A percentile compares a stretch with the other conserved stretches of the same genome.
These are phyloP conservation scores for Fusarium musae DNA, from an alignment of 2,329 filamentous ascomycete species.

Conservation along the genomic window DNA sequence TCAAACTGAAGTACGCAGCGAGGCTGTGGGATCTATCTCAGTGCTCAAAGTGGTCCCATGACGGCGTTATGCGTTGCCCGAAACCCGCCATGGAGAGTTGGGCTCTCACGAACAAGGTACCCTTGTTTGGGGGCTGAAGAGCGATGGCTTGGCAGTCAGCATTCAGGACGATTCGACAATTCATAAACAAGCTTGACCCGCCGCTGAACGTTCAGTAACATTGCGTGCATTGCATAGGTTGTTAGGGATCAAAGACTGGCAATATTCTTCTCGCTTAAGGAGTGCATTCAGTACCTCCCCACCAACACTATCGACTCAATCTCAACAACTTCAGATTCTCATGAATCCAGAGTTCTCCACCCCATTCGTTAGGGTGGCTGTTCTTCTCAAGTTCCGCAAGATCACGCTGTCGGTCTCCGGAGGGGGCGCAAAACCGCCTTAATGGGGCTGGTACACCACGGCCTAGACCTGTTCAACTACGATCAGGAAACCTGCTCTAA, in stretches of 20 bases:
- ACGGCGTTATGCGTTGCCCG: constrained; percentile 1
- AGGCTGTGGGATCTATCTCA: constrained; percentile 10
- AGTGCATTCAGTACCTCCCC: neutral
- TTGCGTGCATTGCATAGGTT: neutral
- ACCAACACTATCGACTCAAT: neutral
- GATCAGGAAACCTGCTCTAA: constrained; percentile 48
- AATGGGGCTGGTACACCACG: constrained; percentile 44
- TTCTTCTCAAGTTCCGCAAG: constrained; percentile 39
- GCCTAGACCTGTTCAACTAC: constrained; percentile 52
- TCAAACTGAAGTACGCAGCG: constrained; percentile 14
- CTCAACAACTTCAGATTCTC: constrained; percentile 13
- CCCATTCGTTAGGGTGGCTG: constrained; percentile 40
- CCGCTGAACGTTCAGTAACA: constrained; percentile 10
- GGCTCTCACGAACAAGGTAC: constrained; percentile 20
- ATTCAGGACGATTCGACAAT: constrained; percentile 17
- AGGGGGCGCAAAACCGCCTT: constrained; percentile 41
- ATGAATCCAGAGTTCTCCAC: constrained; percentile 40
- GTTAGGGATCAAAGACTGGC: neutral
- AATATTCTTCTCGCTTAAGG: constrained; percentile 2
- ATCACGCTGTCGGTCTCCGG: constrained; percentile 39
- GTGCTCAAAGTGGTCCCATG: constrained; percentile 1
- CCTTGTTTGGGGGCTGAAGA: constrained; percentile 21
- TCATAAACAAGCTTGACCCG: constrained; percentile 32
- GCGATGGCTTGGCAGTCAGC: constrained; percentile 30
- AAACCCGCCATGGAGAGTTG: neutral